These are phyloP conservation scores for Gastrolobium bilobum DNA, from an alignment of 306 rosid genomes.

Conservation along the genomic window DNA sequence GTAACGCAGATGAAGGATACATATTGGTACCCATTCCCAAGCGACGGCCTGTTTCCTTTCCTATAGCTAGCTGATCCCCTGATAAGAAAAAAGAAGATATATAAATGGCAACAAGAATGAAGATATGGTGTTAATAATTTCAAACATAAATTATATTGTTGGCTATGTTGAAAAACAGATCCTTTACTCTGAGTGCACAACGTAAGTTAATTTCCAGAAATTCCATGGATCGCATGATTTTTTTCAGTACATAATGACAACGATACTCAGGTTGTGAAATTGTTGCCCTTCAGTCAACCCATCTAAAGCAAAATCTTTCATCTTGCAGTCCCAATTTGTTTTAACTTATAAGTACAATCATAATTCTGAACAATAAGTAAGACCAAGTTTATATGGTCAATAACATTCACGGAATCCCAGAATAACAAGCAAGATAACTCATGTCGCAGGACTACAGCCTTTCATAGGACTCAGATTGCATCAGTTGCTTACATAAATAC, in stretches of 20 bases:
- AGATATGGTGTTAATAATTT: neutral
- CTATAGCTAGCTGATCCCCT: slow-evolving; percentile 99
- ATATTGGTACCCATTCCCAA: slow-evolving; percentile 99
- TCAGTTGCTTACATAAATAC: slow-evolving; percentile 28
- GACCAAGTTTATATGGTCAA: neutral
- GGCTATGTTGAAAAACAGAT: neutral
- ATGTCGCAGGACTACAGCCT: neutral
- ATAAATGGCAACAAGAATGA: slow-evolving; percentile 26
- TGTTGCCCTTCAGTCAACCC: neutral
- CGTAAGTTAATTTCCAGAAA: slow-evolving; percentile 35
- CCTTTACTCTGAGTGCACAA: slow-evolving; percentile 21
- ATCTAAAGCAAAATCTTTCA: slow-evolving; percentile 18
- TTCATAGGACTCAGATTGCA: neutral
- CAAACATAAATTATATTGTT: slow-evolving; percentile 4
- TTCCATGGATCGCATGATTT: slow-evolving; percentile 1
- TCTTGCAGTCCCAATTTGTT: neutral
- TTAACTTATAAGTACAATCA: slow-evolving; percentile 11
- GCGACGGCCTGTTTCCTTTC: slow-evolving; percentile 99
- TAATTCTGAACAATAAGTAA: neutral
- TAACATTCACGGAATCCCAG: slow-evolving; percentile 12
- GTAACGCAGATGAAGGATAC: slow-evolving; percentile 98
- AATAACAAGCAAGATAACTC: neutral
- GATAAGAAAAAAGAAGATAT: slow-evolving; percentile 40
- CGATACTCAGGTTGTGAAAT: neutral
- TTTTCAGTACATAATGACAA: slow-evolving; percentile 20